Evolutionary conservation across 257 asterid species (phyloP).

Genomic region (Henckelia pumila): DNA sequence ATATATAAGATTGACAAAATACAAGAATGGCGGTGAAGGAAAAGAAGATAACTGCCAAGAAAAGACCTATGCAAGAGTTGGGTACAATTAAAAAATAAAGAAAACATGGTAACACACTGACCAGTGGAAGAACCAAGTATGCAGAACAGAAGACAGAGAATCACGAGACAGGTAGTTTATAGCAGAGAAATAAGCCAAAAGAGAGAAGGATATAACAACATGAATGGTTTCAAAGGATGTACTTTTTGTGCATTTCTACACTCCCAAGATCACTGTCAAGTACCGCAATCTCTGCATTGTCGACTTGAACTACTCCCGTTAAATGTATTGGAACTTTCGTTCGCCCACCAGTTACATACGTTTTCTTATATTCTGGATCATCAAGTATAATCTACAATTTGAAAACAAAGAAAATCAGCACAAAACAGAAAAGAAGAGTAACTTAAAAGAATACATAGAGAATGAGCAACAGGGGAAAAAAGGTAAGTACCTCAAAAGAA

Average conservation of each 20-base stretch:
- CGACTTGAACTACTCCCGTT: constrained; percentile 66
- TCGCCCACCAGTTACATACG: constrained; percentile 85
- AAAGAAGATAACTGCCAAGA: not conserved
- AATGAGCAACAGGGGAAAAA: constrained; percentile 18
- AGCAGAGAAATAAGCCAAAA: constrained; percentile 17
- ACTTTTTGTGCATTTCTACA: constrained; percentile 71
- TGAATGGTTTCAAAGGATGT: constrained; percentile 27
- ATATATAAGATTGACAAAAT: not conserved
- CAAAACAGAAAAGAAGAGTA: constrained; percentile 11
- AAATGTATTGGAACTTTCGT: constrained; percentile 64
- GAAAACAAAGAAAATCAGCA: constrained; percentile 22
- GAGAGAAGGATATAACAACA: constrained; percentile 13
- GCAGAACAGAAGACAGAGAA: not conserved
- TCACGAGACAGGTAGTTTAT: not conserved
- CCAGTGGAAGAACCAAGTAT: not conserved
- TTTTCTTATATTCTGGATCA: constrained; percentile 67
- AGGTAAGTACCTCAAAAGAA: constrained; percentile 70
- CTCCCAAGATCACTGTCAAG: constrained; percentile 86
- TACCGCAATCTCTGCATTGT: constrained; percentile 64
- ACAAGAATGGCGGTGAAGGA: not conserved
- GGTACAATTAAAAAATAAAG: not conserved
- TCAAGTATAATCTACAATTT: constrained; percentile 61
- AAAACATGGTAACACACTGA: not conserved
- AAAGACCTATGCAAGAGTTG: not conserved
- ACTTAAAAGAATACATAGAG: constrained; percentile 5